These are phyloP conservation scores for Salvia splendens DNA, from an alignment of 257 asterid genomes.

Conservation along the genomic window DNA sequence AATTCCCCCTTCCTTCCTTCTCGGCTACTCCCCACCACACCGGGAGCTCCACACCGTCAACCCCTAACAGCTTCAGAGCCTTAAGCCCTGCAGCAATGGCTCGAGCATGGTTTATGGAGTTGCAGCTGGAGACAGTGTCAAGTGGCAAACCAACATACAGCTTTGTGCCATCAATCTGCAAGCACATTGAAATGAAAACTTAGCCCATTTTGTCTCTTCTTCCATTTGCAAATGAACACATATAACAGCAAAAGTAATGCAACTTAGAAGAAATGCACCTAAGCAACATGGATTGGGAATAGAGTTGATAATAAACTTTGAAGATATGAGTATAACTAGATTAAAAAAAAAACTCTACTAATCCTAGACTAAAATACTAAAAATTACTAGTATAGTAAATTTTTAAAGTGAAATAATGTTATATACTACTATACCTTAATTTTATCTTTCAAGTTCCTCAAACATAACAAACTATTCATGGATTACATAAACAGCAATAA, in stretches of 20 bases:
- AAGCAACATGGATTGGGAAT: too few relatives aligned
- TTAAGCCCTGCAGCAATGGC: conserved; percentile 79
- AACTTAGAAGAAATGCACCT: not conserved
- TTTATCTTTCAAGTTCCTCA: not conserved
- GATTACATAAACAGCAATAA: conserved; percentile 16
- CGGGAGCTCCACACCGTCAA: conserved; percentile 88
- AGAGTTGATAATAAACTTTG: too few relatives aligned
- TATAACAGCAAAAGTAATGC: not conserved
- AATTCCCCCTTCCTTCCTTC: conserved; percentile 57
- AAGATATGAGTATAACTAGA: not conserved
- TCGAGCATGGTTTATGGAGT: conserved; percentile 59
- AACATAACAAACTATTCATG: not conserved
- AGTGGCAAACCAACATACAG: conserved; percentile 82
- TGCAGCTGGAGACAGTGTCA: conserved; percentile 62
- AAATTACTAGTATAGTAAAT: not conserved
- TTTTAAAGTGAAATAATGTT: not conserved
- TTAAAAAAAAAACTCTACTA: not conserved
- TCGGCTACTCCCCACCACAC: conserved; percentile 96
- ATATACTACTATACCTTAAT: too few relatives aligned
- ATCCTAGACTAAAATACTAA: not conserved
- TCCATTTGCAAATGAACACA: not conserved
- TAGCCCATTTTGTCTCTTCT: not conserved
- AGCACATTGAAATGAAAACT: not conserved
- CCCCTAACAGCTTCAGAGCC: conserved; percentile 79
- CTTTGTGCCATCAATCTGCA: conserved; percentile 57